phyloP scores from a whole-genome alignment of 2,329 filamentous ascomycete species.

The Phoma herbarum region DNA sequence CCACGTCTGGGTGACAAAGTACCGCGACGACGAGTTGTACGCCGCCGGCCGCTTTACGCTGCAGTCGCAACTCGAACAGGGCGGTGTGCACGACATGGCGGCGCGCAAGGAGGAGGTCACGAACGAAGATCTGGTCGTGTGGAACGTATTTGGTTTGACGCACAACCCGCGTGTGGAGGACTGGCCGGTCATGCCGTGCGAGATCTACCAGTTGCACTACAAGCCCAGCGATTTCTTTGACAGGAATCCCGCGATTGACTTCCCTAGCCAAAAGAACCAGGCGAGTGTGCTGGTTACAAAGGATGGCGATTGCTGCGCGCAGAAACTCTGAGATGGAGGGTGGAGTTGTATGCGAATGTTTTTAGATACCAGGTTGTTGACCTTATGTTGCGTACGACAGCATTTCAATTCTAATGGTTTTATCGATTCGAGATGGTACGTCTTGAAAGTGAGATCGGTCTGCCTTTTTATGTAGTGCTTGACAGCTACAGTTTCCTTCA shows the following conservation, averaged over 20 bases:
- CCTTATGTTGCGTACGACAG: background rate
- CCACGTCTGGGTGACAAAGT: slow-evolving; percentile 64
- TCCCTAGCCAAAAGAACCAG: slow-evolving; percentile 53
- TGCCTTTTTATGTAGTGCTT: too few relatives aligned
- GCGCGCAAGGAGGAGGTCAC: slow-evolving; percentile 54
- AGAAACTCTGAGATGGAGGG: slow-evolving; percentile 25
- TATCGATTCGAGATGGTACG: too few relatives aligned
- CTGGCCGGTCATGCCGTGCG: slow-evolving; percentile 61
- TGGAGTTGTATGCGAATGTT: background rate
- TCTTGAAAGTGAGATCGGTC: too few relatives aligned
- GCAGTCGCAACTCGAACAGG: slow-evolving; percentile 55
- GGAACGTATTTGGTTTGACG: slow-evolving; percentile 61
- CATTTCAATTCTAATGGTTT: background rate
- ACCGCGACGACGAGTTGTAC: slow-evolving; percentile 61
- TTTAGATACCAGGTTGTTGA: background rate
- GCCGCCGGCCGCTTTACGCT: slow-evolving; percentile 60
- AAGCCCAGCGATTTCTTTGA: slow-evolving; percentile 64
- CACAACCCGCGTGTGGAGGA: slow-evolving; percentile 62
- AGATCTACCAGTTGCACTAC: slow-evolving; percentile 59
- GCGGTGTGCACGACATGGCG: slow-evolving; percentile 56
- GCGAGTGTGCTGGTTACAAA: slow-evolving; percentile 41
- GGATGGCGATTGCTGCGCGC: slow-evolving; percentile 36
- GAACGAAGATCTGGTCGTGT: slow-evolving; percentile 60
- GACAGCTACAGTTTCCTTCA: too few relatives aligned
- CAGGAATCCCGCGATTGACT: slow-evolving; percentile 62